These are phyloP conservation scores for Coemansia sp. DNA, from an alignment of 192 early-diverging fungal species.

Conservation along the genomic window DNA sequence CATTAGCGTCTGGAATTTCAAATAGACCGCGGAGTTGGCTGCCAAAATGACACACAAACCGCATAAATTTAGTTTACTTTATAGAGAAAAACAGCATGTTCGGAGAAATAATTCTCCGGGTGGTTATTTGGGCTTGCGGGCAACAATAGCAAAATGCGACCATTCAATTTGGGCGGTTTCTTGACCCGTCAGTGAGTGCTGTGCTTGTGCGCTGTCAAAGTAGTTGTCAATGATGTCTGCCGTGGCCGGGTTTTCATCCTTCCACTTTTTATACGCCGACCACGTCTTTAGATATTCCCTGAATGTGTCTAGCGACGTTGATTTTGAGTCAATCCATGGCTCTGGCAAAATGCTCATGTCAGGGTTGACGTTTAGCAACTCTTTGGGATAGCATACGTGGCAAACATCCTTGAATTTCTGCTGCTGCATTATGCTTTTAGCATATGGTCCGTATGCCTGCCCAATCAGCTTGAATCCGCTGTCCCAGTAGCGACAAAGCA, in stretches of 20 bases:
- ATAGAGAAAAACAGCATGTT: too few species aligned
- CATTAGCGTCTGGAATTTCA: too few species aligned
- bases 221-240: conserved; percentile 14
- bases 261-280: conserved; percentile 38
- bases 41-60: too few species aligned
- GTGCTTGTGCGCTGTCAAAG: conserved; percentile 16
- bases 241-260: conserved; percentile 9
- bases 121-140: conserved; percentile 12
- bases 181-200: conserved; percentile 3
- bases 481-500: conserved; percentile 25
- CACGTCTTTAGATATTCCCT: conserved; percentile 30
- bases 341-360: conserved; percentile 8
- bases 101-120: too few species aligned
- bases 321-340: conserved; percentile 17
- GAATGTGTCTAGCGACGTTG: conserved; percentile 15
- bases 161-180: conserved; percentile 12
- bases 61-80: too few species aligned
- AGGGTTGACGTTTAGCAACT: not conserved
- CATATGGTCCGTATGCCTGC: conserved; percentile 9
- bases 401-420: conserved; percentile 9
- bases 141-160: conserved; percentile 39
- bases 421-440: not conserved
- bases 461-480: conserved; percentile 16
- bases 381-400: conserved; percentile 16
- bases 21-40: too few species aligned